Conservation (phyloP, 768 basidiomycete species). For the Butyriboletus loyo region DNA sequence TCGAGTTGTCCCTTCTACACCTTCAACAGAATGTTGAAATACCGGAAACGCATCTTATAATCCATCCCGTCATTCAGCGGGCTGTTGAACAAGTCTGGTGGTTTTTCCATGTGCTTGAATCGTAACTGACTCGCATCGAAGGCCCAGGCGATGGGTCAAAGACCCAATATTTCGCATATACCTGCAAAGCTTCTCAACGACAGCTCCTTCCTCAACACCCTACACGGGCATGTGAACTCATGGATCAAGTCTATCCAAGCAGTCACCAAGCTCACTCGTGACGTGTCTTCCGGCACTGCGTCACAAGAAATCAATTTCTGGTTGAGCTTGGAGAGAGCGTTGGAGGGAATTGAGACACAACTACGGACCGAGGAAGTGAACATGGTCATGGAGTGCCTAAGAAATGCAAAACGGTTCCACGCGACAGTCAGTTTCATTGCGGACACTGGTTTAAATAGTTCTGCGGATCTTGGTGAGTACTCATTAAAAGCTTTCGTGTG, state of each 20-base stretch:
- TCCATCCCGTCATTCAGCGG: constrained; percentile 85
- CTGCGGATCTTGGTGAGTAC: constrained; percentile 75
- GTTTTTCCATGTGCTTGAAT: constrained; percentile 30
- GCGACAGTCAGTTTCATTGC: constrained; percentile 98
- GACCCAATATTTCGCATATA: constrained; percentile 74
- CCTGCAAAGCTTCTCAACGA: constrained; percentile 77
- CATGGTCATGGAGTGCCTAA: constrained; percentile 89
- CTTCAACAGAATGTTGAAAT: constrained; percentile 99
- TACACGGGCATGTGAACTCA: constrained; percentile 90
- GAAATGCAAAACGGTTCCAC: constrained; percentile 95
- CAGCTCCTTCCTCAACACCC: constrained; percentile 86
- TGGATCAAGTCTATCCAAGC: constrained; percentile 99
- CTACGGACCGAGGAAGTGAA: constrained; percentile 88
- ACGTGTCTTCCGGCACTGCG: constrained; percentile 92
- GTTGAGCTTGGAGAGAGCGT: constrained; percentile 88
- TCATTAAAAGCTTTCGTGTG: neutral
- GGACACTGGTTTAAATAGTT: constrained; percentile 94
- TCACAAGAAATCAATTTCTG: constrained; percentile 99
- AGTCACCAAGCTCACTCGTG: constrained; percentile 92
- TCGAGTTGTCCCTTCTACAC: constrained; percentile 90
- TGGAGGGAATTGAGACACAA: constrained; percentile 92
- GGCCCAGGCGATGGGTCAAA: constrained; percentile 51
- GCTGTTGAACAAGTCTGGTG: constrained; percentile 70
- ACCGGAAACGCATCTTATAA: constrained; percentile 89
- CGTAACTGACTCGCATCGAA: constrained; percentile 13